Base-by-base conservation (phyloP, 148 eudicot genomes). In the Rhododendron molle region DNA sequence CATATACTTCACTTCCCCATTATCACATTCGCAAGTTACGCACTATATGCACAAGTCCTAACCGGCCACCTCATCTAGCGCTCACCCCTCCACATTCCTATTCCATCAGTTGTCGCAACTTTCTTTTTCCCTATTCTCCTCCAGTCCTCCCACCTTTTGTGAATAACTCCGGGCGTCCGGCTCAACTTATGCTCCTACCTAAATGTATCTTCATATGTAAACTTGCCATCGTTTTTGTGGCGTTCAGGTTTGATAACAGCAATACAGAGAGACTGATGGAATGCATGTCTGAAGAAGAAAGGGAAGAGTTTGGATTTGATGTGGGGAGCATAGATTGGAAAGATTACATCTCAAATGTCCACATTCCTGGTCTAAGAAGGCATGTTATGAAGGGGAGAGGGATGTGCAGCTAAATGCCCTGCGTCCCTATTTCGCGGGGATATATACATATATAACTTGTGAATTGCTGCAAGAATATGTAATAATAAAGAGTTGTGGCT, bases 311-410 rank as follows among this genome's bases (percentile, higher is more conserved):
- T 83, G 92, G 92, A 78, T 93, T 97, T 54, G 97, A 97, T 73
- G 96, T 94, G 83, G 95, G 93, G 86, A 94, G 83, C 89, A 95
- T 97, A 87, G 92, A 97, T 62, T 97, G 99, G 99, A 88, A 93
- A 87, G 98, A 97, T 87, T 97, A 94, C 89, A 93, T 95, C 84
- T 91, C 92, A 77, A 97, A 95, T 86, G 91, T 94, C 80, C 99
- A 97, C 85, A 93, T 97, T 85, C 98, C 98, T 23, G 99, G 99
- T 58, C 87, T 97, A 49, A 92, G 99, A 88, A 93, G 90, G 90
- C 96, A 95, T 90, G 98, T 95, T 79, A 95, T 95, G 98, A 97
- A 95, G 93, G 99, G 94, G 84, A 90, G 98, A 92, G 91, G 95
- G 52, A 89, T 88, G 83, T 85, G 82, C 81, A 84, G 65, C 85